These are phyloP conservation scores for Wallemia ichthyophaga DNA, from an alignment of 1,284 basidiomycete species.

Conservation along the genomic window DNA sequence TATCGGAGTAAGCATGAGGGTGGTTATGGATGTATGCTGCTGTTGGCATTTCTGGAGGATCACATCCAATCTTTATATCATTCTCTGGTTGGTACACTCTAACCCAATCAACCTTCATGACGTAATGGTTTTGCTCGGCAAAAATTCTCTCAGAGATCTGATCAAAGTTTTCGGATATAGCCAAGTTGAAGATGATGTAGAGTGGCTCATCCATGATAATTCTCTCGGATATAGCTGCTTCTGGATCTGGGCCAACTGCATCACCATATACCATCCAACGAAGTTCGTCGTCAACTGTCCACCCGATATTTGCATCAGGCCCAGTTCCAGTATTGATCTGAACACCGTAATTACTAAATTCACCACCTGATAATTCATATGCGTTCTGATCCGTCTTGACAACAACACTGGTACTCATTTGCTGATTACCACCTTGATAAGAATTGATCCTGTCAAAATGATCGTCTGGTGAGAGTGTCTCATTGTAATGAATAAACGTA, in stretches of 20 bases:
- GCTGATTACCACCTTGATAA: background rate
- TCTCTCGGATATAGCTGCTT: constrained; percentile 35
- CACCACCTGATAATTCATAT: background rate
- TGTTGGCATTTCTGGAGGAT: constrained; percentile 48
- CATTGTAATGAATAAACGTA: background rate
- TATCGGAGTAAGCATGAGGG: constrained; percentile 14
- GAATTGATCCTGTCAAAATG: background rate
- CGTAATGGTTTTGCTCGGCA: background rate
- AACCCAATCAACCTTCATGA: background rate
- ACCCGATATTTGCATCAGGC: constrained; percentile 12
- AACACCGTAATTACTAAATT: background rate
- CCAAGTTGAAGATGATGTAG: constrained; percentile 11
- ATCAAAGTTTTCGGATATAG: background rate
- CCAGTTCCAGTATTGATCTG: background rate
- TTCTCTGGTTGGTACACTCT: background rate
- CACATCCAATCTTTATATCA: constrained; percentile 42
- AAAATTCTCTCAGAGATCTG: background rate
- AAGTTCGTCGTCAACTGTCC: constrained; percentile 32
- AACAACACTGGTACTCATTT: background rate
- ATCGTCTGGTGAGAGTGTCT: background rate
- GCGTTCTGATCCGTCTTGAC: background rate
- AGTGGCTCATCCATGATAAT: constrained; percentile 57
- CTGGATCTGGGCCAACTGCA: constrained; percentile 35
- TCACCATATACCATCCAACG: constrained; percentile 45
- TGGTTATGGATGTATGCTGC: constrained; percentile 9